Evolutionary conservation across 2,329 filamentous ascomycete species (phyloP).

Genomic region (Exophiala bonariae): DNA sequence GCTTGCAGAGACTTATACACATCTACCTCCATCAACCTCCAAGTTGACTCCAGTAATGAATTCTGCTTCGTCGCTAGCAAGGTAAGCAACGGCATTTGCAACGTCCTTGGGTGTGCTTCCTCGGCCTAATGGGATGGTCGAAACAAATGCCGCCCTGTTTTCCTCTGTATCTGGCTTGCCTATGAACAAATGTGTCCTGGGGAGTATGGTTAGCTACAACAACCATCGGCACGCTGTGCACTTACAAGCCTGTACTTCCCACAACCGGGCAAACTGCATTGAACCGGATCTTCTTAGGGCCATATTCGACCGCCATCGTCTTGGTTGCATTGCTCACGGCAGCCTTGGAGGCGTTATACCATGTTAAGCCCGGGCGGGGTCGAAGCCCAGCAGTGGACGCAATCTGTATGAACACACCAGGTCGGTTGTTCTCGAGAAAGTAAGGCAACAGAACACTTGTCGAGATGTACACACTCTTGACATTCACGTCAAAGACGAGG

Average conservation of each 20-base stretch:
- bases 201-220: background rate
- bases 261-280: constrained; percentile 71
- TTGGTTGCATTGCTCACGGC: constrained; percentile 65
- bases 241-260: constrained; percentile 60
- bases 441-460: constrained; percentile 24
- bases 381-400: constrained; percentile 23
- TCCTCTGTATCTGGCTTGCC: constrained; percentile 48
- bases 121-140: constrained; percentile 44
- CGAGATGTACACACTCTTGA: constrained; percentile 25
- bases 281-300: constrained; percentile 69
- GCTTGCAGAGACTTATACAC: constrained; percentile 4
- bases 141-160: constrained; percentile 43
- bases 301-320: constrained; percentile 72
- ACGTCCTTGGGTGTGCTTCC: constrained; percentile 58
- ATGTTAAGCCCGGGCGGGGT: constrained; percentile 24
- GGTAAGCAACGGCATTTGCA: constrained; percentile 68
- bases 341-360: constrained; percentile 63
- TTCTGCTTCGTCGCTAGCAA: constrained; percentile 69
- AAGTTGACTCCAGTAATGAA: constrained; percentile 56
- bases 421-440: constrained; percentile 21
- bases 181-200: constrained; percentile 38
- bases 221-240: background rate
- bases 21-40: constrained; percentile 27
- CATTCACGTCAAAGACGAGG: constrained; percentile 49
- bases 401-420: constrained; percentile 23